Percentiles rank a stretch among this genome's conserved stretches.
These are phyloP conservation scores for Debaryomycetaceae sp. DNA, from an alignment of 1,139 yeast genomes.

Conservation along the genomic window DNA sequence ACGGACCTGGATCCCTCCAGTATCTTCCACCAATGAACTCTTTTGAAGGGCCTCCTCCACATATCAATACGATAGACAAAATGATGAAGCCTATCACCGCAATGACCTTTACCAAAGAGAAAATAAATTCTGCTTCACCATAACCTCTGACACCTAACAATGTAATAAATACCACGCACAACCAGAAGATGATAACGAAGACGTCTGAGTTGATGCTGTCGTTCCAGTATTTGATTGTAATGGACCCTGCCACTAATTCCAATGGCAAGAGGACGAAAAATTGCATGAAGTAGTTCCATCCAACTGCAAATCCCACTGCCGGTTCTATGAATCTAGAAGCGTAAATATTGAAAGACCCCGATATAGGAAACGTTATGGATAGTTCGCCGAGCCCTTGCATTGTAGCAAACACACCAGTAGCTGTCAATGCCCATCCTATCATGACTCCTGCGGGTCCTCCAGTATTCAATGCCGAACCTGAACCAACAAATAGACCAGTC, in stretches of 20 bases:
- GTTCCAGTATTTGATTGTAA: slow-evolving; percentile 31
- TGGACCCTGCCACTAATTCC: slow-evolving; percentile 38
- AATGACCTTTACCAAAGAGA: slow-evolving; percentile 25
- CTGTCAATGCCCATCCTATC: slow-evolving; percentile 30
- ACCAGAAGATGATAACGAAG: slow-evolving; percentile 30
- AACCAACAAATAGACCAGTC: slow-evolving; percentile 38
- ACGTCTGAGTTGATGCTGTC: slow-evolving; percentile 24
- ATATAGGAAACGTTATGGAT: slow-evolving; percentile 38
- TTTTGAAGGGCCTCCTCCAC: slow-evolving; percentile 33
- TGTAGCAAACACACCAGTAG: slow-evolving; percentile 28
- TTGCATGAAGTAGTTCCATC: slow-evolving; percentile 41
- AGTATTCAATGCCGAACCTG: slow-evolving; percentile 27
- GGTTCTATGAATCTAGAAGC: slow-evolving; percentile 34
- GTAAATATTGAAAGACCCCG: slow-evolving; percentile 39
- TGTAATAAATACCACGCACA: slow-evolving; percentile 24
- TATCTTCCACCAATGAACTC: slow-evolving; percentile 27
- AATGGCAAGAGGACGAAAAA: slow-evolving; percentile 38
- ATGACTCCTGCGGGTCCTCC: slow-evolving; percentile 38
- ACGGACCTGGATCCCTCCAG: slow-evolving; percentile 25
- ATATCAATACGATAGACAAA: slow-evolving; percentile 23
- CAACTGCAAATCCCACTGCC: slow-evolving; percentile 39
- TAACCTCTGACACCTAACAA: slow-evolving; percentile 36
- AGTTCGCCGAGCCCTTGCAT: slow-evolving; percentile 36
- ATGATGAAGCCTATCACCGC: slow-evolving; percentile 33
- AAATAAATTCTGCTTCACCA: slow-evolving; percentile 32